Conservation (phyloP, 371 early-diverging fungal species). For the Actinomucor elegans region DNA sequence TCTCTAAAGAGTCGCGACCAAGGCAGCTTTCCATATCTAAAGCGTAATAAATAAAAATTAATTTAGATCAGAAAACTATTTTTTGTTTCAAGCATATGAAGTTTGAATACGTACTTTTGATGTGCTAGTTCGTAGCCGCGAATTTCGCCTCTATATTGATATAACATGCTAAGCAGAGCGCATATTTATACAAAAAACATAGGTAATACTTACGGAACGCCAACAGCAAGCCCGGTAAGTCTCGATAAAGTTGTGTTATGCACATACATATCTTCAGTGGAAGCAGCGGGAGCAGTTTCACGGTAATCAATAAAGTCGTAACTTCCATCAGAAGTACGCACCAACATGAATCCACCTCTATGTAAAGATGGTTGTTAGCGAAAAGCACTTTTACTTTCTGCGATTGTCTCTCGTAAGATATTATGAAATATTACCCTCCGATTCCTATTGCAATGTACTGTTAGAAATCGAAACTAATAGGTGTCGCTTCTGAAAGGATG, state of each 20-base stretch:
- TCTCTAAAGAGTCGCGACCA: constrained; percentile 88
- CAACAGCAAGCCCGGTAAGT: constrained; percentile 80
- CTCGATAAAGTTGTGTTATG: constrained; percentile 61
- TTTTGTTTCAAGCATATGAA: neutral
- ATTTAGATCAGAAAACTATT: neutral
- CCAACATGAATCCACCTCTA: constrained; percentile 94
- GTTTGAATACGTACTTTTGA: constrained; percentile 26
- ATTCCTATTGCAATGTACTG: constrained; percentile 23
- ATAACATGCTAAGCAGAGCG: neutral
- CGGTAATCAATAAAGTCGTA: constrained; percentile 75
- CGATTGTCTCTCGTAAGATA: too few species aligned
- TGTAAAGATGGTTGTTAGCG: neutral
- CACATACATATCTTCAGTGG: constrained; percentile 69
- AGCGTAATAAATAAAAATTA: neutral
- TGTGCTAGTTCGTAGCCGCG: constrained; percentile 85
- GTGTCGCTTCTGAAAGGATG: neutral
- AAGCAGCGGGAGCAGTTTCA: constrained; percentile 84
- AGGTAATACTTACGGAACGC: constrained; percentile 70
- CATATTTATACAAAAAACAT: neutral
- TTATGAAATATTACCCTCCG: constrained; percentile 44
- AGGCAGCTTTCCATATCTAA: constrained; percentile 72
- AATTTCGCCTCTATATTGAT: constrained; percentile 69
- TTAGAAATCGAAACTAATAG: neutral
- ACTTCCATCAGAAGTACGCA: constrained; percentile 65
- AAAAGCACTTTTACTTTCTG: too few species aligned